Base-by-base conservation (phyloP, 2,329 filamentous ascomycete species). In the Periconia macrospinosa region DNA sequence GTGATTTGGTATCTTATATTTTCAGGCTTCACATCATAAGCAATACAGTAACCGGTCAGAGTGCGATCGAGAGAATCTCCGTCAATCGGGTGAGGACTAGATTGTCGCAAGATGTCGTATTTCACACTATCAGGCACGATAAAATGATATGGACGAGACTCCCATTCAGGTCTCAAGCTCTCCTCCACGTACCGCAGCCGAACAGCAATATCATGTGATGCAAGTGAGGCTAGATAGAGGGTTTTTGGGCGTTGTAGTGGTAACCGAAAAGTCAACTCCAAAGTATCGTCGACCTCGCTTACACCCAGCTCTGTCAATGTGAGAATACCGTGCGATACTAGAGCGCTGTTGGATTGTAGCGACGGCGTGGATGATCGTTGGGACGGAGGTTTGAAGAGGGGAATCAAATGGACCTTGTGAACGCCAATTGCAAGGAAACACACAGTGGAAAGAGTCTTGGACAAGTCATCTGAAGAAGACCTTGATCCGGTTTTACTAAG, bases 401-500 rank as follows among this genome's bases (percentile, higher is more conserved):
- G 86, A 44, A 90, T 80, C 46, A 90, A 64, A 72, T 90, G 87
- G 33, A 90, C 75, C 67, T 87, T 88, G 74, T 89, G 86, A 30
- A 87, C 79, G 18, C 87, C 87, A 66, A 90, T 80, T 7, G 83
- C 86, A 57, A 90, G 78, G 66, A 89, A 89, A 70, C 84, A 89
- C 20, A 88, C 82, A 10, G 82, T 84, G 10, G 86, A 84, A 40
- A 81, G 81, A 27, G 86, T 72, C 64, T 89, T 89, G 46, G 84
- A 79, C 42, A 89, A 70, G 60, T 90, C 87, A 54, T 90, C 87
- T 15, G 83, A 82, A 8, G 87, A 87, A 2, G 84, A 81, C 50
- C 83, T 77, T 33, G 78, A 76, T 30, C 76, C 74, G 17, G 79
- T 76, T 71, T 86, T 87, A 59, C 78, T 77, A 13, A 79, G 73